Conservation (phyloP, 371 early-diverging fungal genomes). For the Rhizopus arrhizus region DNA sequence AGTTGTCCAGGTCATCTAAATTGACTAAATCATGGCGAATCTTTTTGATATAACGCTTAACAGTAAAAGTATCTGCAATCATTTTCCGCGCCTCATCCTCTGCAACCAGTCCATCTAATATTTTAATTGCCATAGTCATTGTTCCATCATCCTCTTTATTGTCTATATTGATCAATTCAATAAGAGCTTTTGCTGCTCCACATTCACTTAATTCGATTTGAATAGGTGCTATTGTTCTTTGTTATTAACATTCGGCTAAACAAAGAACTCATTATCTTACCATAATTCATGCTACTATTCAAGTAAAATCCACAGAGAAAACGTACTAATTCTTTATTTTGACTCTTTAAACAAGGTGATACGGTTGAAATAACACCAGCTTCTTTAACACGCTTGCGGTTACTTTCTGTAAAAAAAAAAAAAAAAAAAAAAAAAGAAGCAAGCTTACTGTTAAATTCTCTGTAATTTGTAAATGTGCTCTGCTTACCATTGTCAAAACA, state of each 20-base stretch:
- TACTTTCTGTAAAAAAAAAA: conserved; percentile 51
- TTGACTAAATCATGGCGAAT: conserved; percentile 30
- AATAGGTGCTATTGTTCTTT: conserved; percentile 41
- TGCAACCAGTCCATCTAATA: conserved; percentile 34
- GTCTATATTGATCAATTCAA: conserved; percentile 41
- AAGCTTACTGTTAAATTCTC: background rate
- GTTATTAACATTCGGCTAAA: background rate
- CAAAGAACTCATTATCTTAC: conserved; percentile 37
- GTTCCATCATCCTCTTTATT: conserved; percentile 41
- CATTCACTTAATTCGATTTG: conserved; percentile 42
- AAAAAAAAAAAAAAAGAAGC: background rate
- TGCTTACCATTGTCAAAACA: conserved; percentile 77
- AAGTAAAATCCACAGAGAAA: conserved; percentile 71
- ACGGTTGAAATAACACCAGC: conserved; percentile 50
- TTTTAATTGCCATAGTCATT: conserved; percentile 39
- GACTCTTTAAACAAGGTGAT: conserved; percentile 44
- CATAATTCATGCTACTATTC: conserved; percentile 79
- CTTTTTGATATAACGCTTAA: conserved; percentile 29
- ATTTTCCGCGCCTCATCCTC: conserved; percentile 36
- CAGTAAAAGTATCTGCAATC: conserved; percentile 14
- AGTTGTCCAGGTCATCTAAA: conserved; percentile 30
- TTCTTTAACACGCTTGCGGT: conserved; percentile 65
- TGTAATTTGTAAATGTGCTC: background rate
- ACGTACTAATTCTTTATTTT: conserved; percentile 46
- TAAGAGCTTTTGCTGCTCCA: conserved; percentile 40